Conservation (phyloP, 2,329 filamentous ascomycete species). For the Fusarium scirpi region DNA sequence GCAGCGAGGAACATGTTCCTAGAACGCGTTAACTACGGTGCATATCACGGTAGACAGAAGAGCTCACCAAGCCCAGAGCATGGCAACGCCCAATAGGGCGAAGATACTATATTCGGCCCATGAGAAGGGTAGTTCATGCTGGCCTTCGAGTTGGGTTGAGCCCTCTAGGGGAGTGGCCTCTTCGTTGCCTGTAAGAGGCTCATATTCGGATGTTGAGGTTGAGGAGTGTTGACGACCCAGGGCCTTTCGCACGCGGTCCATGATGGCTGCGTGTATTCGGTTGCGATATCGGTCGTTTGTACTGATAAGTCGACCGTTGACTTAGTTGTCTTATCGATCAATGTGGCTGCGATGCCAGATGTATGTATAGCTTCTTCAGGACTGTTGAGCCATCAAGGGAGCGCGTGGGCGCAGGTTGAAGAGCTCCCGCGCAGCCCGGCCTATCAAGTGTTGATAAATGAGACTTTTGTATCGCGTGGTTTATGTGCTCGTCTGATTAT, state of each 20-base stretch:
- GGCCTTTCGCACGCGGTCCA: slow-evolving; percentile 48
- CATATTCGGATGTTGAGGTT: slow-evolving; percentile 49
- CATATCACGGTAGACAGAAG: background rate
- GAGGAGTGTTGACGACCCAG: slow-evolving; percentile 40
- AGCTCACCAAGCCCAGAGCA: slow-evolving; percentile 95
- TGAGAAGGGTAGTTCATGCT: slow-evolving; percentile 73
- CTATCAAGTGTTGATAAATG: background rate
- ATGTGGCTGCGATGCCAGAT: slow-evolving; percentile 10
- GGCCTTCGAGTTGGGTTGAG: slow-evolving; percentile 47
- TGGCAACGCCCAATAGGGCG: slow-evolving; percentile 85
- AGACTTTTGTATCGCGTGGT: slow-evolving; percentile 23
- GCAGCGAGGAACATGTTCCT: slow-evolving; percentile 99
- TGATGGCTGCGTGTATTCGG: slow-evolving; percentile 15
- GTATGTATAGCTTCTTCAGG: slow-evolving; percentile 18
- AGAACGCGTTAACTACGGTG: slow-evolving; percentile 17
- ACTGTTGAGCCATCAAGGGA: slow-evolving; percentile 25
- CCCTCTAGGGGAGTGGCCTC: slow-evolving; percentile 46
- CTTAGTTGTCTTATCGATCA: background rate
- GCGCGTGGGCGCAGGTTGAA: slow-evolving; percentile 10
- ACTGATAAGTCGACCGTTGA: background rate
- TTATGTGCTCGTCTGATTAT: slow-evolving; percentile 3
- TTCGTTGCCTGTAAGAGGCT: slow-evolving; percentile 49
- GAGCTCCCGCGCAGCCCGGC: background rate
- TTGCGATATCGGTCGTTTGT: background rate
- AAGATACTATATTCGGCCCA: slow-evolving; percentile 91